These are phyloP conservation scores for Penicillium palitans DNA, from an alignment of 2,329 filamentous ascomycete species.

Conservation along the genomic window DNA sequence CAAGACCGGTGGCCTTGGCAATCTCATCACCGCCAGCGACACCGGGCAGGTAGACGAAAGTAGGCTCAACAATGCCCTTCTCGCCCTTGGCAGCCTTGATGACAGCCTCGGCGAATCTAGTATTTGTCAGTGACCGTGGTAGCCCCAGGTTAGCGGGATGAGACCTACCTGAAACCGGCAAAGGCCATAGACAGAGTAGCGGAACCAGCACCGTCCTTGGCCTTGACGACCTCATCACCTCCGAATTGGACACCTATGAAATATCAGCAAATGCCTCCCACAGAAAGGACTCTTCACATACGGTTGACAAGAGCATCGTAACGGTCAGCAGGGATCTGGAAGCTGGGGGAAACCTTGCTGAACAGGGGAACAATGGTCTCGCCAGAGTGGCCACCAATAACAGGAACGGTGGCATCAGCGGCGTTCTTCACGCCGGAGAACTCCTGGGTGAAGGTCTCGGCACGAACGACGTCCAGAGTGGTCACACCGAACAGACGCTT, in stretches of 20 bases:
- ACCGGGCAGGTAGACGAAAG: conserved; percentile 92
- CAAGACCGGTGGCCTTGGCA: conserved; percentile 75
- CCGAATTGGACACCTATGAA: conserved; percentile 79
- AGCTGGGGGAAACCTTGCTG: conserved; percentile 79
- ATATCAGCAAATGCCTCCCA: conserved; percentile 9
- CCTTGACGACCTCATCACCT: conserved; percentile 94
- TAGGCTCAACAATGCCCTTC: conserved; percentile 90
- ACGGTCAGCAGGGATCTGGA: conserved; percentile 83
- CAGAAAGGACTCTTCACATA: conserved; percentile 36
- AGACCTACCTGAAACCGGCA: conserved; percentile 79
- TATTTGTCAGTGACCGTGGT: conserved; percentile 19
- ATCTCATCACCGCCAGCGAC: conserved; percentile 84
- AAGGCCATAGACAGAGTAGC: conserved; percentile 94
- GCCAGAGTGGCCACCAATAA: conserved; percentile 95
- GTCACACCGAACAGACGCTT: conserved; percentile 98
- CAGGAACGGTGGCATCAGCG: conserved; percentile 79
- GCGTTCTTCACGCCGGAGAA: conserved; percentile 81
- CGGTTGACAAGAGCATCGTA: conserved; percentile 88
- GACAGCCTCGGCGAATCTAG: conserved; percentile 88
- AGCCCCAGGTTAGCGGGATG: conserved; percentile 13
- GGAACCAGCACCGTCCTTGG: conserved; percentile 87
- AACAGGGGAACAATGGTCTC: conserved; percentile 98
- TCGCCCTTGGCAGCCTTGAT: conserved; percentile 85
- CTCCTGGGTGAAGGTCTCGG: conserved; percentile 91
- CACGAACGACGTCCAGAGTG: conserved; percentile 95